Evolutionary conservation across 208 protist genomes (phyloP).

Genomic region (Leishmania mexicana): DNA sequence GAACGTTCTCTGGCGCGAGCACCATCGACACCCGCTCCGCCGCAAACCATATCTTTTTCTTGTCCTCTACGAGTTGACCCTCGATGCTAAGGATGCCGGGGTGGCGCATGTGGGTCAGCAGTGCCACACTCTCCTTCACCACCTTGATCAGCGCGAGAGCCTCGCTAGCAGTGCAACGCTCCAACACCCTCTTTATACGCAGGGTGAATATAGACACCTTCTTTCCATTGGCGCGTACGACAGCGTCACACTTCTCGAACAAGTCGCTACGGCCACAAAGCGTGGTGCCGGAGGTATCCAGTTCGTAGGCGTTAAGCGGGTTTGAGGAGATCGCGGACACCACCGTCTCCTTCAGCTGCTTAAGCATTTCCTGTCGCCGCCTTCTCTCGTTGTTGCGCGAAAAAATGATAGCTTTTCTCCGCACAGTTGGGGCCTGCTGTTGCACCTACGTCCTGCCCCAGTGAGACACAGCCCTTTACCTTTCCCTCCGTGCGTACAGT

Average conservation of each 20-base stretch:
- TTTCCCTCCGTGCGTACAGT: background rate
- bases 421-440: background rate
- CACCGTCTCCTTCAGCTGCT: constrained; percentile 47
- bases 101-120: constrained; percentile 52
- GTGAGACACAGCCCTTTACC: background rate
- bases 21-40: constrained; percentile 50
- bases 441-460: background rate
- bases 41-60: constrained; percentile 46
- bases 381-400: background rate
- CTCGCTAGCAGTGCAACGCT: constrained; percentile 24
- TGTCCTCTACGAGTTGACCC: constrained; percentile 40
- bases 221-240: constrained; percentile 36
- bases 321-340: constrained; percentile 35
- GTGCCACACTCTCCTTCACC: constrained; percentile 33
- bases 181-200: constrained; percentile 34
- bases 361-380: constrained; percentile 23
- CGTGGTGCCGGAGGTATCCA: constrained; percentile 25
- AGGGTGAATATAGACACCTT: constrained; percentile 55
- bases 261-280: constrained; percentile 40
- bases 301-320: constrained; percentile 38
- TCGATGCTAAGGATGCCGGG: constrained; percentile 45
- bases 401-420: background rate
- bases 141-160: constrained; percentile 34
- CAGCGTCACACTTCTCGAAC: constrained; percentile 43
- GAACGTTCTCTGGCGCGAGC: constrained; percentile 29